Percentiles rank a stretch among this genome's conserved stretches.
These are phyloP conservation scores for Auricularia cornea DNA, from an alignment of 768 basidiomycete genomes.

Conservation along the genomic window DNA sequence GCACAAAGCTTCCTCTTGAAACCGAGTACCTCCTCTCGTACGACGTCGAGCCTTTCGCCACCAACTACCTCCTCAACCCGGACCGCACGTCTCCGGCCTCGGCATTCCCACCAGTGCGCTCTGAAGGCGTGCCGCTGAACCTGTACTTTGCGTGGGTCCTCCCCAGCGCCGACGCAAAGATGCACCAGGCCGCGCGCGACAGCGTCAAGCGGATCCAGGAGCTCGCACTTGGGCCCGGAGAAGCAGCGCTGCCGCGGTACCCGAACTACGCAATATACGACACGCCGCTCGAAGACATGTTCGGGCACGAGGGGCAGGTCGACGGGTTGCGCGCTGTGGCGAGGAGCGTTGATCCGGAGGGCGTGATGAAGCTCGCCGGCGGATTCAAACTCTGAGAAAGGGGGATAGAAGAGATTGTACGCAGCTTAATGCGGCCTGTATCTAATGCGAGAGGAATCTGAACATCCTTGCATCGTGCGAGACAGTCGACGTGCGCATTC, in stretches of 20 bases:
- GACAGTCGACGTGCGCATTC: no score
- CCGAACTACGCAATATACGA: slow-evolving; percentile 51
- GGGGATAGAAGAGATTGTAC: no score
- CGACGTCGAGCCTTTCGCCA: slow-evolving; percentile 21
- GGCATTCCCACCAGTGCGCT: not conserved
- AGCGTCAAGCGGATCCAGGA: not conserved
- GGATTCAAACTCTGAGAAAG: slow-evolving; percentile 41
- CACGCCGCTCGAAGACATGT: slow-evolving; percentile 43
- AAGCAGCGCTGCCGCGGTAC: slow-evolving; percentile 35
- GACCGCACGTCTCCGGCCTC: not conserved
- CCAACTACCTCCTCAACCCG: not conserved
- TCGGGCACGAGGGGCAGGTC: slow-evolving; percentile 36
- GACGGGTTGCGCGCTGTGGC: slow-evolving; percentile 33
- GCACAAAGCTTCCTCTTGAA: slow-evolving; percentile 24
- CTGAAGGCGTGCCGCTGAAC: slow-evolving; percentile 32
- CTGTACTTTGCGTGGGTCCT: slow-evolving; percentile 38
- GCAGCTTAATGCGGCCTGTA: no score
- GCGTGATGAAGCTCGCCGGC: slow-evolving; percentile 60
- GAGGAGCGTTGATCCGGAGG: slow-evolving; percentile 40
- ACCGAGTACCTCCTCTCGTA: slow-evolving; percentile 34
- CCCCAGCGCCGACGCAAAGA: slow-evolving; percentile 29
- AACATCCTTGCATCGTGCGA: no score
- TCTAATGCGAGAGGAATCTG: no score
- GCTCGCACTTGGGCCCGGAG: slow-evolving; percentile 29
- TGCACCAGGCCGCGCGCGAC: slow-evolving; percentile 26